These are phyloP conservation scores for Guadua angustifolia DNA, from an alignment of 176 grass and related monocot genomes.

Conservation along the genomic window DNA sequence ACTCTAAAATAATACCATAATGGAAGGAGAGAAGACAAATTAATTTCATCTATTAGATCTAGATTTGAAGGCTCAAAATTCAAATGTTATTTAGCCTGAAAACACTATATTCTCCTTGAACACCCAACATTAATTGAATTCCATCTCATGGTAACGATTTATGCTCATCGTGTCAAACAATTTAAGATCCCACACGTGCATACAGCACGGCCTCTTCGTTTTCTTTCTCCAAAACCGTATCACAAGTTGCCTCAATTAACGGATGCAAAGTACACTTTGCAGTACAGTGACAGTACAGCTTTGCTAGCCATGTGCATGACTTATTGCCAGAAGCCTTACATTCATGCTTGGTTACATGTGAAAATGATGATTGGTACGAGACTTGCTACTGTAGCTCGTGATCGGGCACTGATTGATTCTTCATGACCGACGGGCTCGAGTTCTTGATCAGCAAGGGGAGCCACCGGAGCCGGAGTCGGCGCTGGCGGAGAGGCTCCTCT, in stretches of 20 bases:
- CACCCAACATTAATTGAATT: background rate
- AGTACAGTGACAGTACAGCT: constrained; percentile 40
- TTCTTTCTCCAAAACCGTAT: background rate
- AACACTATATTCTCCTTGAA: too few species aligned
- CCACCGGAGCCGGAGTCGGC: constrained; percentile 15
- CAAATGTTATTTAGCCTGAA: too few species aligned
- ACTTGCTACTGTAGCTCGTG: constrained; percentile 8
- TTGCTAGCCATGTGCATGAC: constrained; percentile 40
- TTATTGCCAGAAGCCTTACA: constrained; percentile 32
- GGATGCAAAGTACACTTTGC: constrained; percentile 30
- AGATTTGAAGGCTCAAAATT: too few species aligned
- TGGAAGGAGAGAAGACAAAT: too few species aligned
- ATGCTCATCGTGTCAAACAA: background rate
- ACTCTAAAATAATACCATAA: too few species aligned
- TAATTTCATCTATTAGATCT: too few species aligned
- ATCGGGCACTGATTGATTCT: background rate
- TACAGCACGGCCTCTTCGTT: background rate
- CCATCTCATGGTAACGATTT: background rate
- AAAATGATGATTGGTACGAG: constrained; percentile 36
- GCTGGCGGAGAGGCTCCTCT: constrained; percentile 49
- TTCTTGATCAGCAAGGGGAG: constrained; percentile 47
- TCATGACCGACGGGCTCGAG: background rate
- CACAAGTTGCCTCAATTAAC: constrained; percentile 49
- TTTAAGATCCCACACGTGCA: background rate
- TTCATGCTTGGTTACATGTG: constrained; percentile 8